phyloP scores from a whole-genome alignment of 805 yeast genomes.

The Yarrowia divulgata region DNA sequence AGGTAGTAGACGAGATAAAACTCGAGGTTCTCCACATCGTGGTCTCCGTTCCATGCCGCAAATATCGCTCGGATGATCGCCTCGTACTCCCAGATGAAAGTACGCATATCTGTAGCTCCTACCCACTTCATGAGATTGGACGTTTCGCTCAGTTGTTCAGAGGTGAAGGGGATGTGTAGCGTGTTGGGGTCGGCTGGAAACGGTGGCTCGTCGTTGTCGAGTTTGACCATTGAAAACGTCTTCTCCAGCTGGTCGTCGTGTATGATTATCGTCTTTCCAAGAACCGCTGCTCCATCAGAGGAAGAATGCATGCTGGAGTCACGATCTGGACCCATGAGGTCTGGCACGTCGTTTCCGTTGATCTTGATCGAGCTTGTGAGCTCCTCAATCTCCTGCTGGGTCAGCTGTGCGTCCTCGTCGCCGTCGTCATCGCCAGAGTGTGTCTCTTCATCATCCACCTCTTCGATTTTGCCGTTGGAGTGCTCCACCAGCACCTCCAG shows the following conservation, averaged over 20 bases:
- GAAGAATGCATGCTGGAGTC: constrained; percentile 15
- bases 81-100: constrained; percentile 38
- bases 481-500: constrained; percentile 33
- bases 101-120: constrained; percentile 35
- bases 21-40: constrained; percentile 35
- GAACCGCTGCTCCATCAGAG: not conserved
- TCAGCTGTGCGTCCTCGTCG: not conserved
- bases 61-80: constrained; percentile 35
- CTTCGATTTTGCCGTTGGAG: constrained; percentile 23
- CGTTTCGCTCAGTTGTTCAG: constrained; percentile 24
- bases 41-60: constrained; percentile 32
- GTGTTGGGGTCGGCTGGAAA: not conserved
- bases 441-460: not conserved
- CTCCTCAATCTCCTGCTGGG: not conserved
- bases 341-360: not conserved
- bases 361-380: not conserved
- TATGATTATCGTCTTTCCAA: not conserved
- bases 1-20: constrained; percentile 29
- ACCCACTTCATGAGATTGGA: constrained; percentile 29
- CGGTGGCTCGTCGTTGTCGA: constrained; percentile 15
- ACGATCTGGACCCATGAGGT: constrained; percentile 11
- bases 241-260: constrained; percentile 35
- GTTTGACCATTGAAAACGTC: constrained; percentile 18
- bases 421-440: not conserved
- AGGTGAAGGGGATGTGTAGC: constrained; percentile 31